Evolutionary conservation across 345 rosid genomes (phyloP), one percentile per base, ranked within the genome.

Genomic region (Populus tremula): DNA sequence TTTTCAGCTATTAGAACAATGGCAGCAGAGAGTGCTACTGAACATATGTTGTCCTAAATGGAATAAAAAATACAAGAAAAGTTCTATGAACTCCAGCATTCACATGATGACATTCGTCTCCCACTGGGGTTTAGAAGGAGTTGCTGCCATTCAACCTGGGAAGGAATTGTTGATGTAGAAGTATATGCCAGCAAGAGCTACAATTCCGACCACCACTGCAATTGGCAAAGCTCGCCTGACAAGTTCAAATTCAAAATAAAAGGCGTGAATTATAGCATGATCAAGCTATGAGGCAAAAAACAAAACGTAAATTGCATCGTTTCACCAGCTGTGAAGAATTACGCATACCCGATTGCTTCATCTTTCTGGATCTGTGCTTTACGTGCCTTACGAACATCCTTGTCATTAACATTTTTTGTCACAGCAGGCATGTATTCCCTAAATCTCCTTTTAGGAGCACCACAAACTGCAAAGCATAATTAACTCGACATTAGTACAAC

Each of bases 381-480:
- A 76, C 98, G 85, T 23, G 94, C 90, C 79, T 89, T 96, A 69
- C 99, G 86, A 56, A 80, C 88, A 63, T 84, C 91, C 17, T 71
- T 80, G 49, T 79, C 89, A 47, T 96, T 93, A 1, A 86, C 94
- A 76, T 86, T 87, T 86, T 83, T 96, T 72, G 83, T 25, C 78
- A 90, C 94, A n/a, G 89, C 74, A 0, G 97, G 92, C 64, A 77
- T 72, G 77, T 90, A 96, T 21, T 87, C 73, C 86, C 85, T 93
- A 53, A 95, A 93, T 75, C 99, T 88, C 76, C 99, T 82, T 79
- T 96, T 96, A 9, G 99, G 97, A 79, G 98, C 99, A 74, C 93
- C 97, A 80, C 98, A 96, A 63, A 96, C 99, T 93, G 91, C 86
- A 85, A 70, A 70, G 14, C 47, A 65, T 2, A 17, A 41, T 36